phyloP scores from a whole-genome alignment of 306 rosid species.

The Quillaja saponaria region DNA sequence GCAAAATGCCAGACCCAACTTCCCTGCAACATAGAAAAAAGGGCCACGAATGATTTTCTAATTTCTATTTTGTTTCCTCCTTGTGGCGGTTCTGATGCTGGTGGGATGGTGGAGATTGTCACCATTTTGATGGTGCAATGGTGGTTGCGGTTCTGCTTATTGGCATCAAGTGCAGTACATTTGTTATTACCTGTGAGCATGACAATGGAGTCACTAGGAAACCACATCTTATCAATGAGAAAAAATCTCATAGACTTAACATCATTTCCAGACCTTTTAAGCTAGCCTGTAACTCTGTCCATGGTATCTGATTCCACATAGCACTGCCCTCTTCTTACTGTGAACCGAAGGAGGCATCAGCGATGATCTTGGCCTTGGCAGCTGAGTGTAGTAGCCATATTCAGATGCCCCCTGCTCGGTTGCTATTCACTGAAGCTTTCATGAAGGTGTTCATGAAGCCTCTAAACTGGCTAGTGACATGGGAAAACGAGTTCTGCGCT shows the following conservation, averaged over 20 bases:
- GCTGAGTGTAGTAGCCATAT: neutral
- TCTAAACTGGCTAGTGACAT: conserved; percentile 32
- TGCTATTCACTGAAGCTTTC: conserved; percentile 28
- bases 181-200: conserved; percentile 55
- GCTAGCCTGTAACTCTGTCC: neutral
- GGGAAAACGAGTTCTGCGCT: conserved; percentile 29
- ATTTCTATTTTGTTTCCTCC: too few species aligned
- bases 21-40: too few species aligned
- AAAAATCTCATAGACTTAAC: conserved; percentile 52
- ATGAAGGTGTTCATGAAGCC: conserved; percentile 32
- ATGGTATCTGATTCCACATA: neutral
- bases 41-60: too few species aligned
- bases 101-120: too few species aligned
- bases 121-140: too few species aligned
- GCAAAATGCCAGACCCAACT: too few species aligned
- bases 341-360: neutral
- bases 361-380: neutral
- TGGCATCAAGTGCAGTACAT: too few species aligned
- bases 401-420: conserved; percentile 13
- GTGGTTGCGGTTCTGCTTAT: too few species aligned
- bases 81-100: too few species aligned
- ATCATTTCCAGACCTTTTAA: conserved; percentile 55
- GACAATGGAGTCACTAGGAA: conserved; percentile 50
- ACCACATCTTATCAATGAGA: conserved; percentile 42
- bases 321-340: conserved; percentile 32